Base-by-base conservation (phyloP, 805 yeast species). In the Naumovozyma baii region DNA sequence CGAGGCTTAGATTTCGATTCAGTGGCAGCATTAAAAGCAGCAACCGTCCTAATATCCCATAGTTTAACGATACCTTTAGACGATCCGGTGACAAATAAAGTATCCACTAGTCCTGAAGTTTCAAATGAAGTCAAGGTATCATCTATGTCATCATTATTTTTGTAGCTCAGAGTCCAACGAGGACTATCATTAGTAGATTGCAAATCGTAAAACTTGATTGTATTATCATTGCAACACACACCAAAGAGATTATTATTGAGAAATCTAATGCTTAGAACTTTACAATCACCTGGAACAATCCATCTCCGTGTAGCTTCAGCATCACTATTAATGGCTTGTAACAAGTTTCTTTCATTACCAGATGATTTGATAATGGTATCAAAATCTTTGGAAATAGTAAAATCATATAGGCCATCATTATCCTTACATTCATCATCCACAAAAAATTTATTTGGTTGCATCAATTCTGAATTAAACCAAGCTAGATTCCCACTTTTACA, bases 31-130 rank as follows among this genome's bases (percentile, higher is more conserved):
- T 9, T 29, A 8, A n/a, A n/a, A n/a, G 51, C 54, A 19, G 45
- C 36, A 7, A 52, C 42, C 3, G 54, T 44, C 39, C 63, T 51
- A n/a, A 54, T 31, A 38, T 60, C 63, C 61, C 61, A 60, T 22
- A 59, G 34, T 29, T 55, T 57, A 32, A 59, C 44, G 18, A 43
- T 43, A 32, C 63, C 63, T 3, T 49, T 47, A 22, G 42, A 46
- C 2, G 59, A 44, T 33, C 64, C 64, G 3, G 58, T 50, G n/a
- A 52, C 46, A 34, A 59, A 55, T 15, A 57, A 25, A 4, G 54
- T 49, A 14, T 53, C 55, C 3, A 54, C 37, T 3, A 48, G 37
- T 8, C 50, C 53, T 1, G 61, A 52, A 2, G 39, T 40, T 22
- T 45, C 60, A 28, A 56, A 43, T n/a, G 50, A 40, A 2, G 43